Base-by-base conservation (phyloP, 192 early-diverging fungal species). In the Umbelopsis vinacea region DNA sequence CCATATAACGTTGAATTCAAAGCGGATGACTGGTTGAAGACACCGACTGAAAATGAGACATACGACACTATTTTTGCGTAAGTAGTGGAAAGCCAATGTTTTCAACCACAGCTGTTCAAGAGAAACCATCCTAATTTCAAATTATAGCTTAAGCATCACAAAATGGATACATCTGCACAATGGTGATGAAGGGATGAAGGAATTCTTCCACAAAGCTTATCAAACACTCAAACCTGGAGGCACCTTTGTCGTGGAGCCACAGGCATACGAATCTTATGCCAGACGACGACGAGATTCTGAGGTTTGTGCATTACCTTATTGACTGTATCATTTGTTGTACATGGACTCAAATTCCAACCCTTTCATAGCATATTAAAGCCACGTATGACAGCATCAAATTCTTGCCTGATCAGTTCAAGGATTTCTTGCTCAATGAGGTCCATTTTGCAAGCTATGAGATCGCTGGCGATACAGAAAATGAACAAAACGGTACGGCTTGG, bases 141-240 rank as follows among this genome's bases (percentile, higher is more conserved):
- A 43, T 43, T 43, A 43, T 43, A 83, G 86, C 0, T 81, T 95
- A 14, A 87, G 85, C 38, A 76, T 95, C 23, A 89, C 89, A 9
- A 95, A 95, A 73, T 94, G 92, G 92, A 91, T 95, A 52, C 94
- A 95, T 66, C 76, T 95, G 19, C 84, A 90, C 71, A 69, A 84
- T 22, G 92, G 92, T 0, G 94, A 95, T 70, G 71, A 76, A 9
- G 92, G 91, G 2, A 46, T 95, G 12, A 76, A 85, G 43, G 47
- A 60, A 26, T 93, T 94, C 55, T 93, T 95, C 70, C 70, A 78
- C 48, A 92, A 89, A 71, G 81, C 85, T 7, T 91, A 89, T 72
- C 43, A 79, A 0, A 77, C 76, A 19, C 71, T 95, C 10, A 69
- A 72, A 0, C 79, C 76, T 2, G 90, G 88, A 1, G 94, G 94